These are phyloP conservation scores for Didymellaceae sp. DNA, from an alignment of 2,329 filamentous ascomycete species.

Conservation along the genomic window DNA sequence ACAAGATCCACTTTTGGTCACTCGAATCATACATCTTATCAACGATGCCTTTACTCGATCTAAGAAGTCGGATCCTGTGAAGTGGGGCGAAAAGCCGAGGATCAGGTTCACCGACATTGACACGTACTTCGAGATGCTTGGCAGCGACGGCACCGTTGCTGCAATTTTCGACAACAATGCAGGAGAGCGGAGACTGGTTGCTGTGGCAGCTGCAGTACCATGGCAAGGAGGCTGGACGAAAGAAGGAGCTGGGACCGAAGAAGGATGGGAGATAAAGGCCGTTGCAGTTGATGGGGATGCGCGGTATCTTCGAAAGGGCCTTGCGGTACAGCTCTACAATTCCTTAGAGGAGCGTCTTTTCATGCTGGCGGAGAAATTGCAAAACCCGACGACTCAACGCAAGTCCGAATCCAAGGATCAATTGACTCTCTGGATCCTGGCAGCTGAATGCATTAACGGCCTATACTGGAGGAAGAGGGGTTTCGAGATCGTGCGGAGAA, in stretches of 20 bases:
- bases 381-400: background rate
- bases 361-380: background rate
- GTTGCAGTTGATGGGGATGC: slow-evolving; percentile 30
- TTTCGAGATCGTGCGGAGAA: slow-evolving; percentile 26
- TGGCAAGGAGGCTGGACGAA: slow-evolving; percentile 33
- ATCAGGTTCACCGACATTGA: slow-evolving; percentile 24
- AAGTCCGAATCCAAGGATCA: background rate
- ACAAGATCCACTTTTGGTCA: slow-evolving; percentile 15
- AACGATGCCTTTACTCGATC: slow-evolving; percentile 33
- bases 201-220: slow-evolving; percentile 30
- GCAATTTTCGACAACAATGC: slow-evolving; percentile 23
- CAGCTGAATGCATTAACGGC: slow-evolving; percentile 33
- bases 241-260: slow-evolving; percentile 23
- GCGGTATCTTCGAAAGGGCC: slow-evolving; percentile 26
- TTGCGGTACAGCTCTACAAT: slow-evolving; percentile 22
- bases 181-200: slow-evolving; percentile 23
- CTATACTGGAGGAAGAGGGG: slow-evolving; percentile 38
- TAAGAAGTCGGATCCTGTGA: slow-evolving; percentile 12
- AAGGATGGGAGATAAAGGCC: slow-evolving; percentile 38
- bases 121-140: slow-evolving; percentile 24
- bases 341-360: slow-evolving; percentile 19
- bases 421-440: slow-evolving; percentile 32
- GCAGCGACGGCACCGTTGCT: slow-evolving; percentile 17
- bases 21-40: slow-evolving; percentile 21
- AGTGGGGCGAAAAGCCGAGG: slow-evolving; percentile 20